phyloP scores from a whole-genome alignment of 2,329 filamentous ascomycete species.

The Claviceps sp. region DNA sequence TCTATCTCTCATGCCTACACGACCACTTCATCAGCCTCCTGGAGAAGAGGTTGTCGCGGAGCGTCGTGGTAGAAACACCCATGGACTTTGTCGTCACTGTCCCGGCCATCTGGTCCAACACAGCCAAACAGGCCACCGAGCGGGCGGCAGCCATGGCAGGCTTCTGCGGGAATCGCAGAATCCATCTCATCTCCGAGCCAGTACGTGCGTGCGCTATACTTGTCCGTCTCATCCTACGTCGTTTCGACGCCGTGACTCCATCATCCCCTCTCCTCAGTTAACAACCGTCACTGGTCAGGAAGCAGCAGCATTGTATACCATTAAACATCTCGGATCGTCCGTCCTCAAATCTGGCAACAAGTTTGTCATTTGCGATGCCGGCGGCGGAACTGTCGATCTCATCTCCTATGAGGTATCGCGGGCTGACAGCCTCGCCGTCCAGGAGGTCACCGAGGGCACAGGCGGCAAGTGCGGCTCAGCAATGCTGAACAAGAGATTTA shows the following conservation, averaged over 20 bases:
- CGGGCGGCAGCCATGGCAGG: conserved; percentile 24
- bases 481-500: conserved; percentile 35
- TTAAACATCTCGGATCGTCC: conserved; percentile 28
- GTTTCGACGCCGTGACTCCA: too few relatives aligned
- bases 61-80: conserved; percentile 28
- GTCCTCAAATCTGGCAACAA: conserved; percentile 30
- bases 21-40: conserved; percentile 33
- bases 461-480: conserved; percentile 37
- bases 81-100: conserved; percentile 44
- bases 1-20: conserved; percentile 34
- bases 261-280: too few relatives aligned
- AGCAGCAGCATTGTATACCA: conserved; percentile 36
- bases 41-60: conserved; percentile 26
- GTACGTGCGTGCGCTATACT: conserved; percentile 11
- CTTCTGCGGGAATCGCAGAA: conserved; percentile 26
- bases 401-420: conserved; percentile 37
- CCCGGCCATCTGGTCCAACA: conserved; percentile 44
- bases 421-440: conserved; percentile 29
- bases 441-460: conserved; percentile 34
- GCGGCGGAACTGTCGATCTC: conserved; percentile 40
- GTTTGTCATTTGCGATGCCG: conserved; percentile 40
- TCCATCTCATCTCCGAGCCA: conserved; percentile 36
- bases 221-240: not conserved
- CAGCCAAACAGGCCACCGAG: conserved; percentile 36
- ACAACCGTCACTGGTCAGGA: conserved; percentile 23